Conservation (phyloP, 108 stramenopile genomes). For the Fragilaria radians region DNA sequence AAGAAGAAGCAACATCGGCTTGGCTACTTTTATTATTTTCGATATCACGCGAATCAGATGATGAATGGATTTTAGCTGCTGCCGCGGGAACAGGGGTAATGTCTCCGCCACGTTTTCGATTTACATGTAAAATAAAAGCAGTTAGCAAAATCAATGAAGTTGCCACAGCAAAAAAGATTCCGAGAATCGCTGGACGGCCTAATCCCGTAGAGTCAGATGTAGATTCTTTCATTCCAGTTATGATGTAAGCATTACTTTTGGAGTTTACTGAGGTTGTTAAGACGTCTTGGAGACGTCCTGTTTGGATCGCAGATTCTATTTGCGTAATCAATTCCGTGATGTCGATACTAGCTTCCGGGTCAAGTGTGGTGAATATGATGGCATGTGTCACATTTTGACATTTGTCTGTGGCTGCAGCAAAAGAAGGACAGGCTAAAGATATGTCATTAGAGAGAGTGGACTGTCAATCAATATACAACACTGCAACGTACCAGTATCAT, state of each 20-base stretch:
- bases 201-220: background rate
- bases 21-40: background rate
- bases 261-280: slow-evolving; percentile 18
- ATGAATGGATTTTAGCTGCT: background rate
- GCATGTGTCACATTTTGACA: background rate
- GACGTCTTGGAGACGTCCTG: slow-evolving; percentile 15
- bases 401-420: background rate
- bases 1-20: background rate
- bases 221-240: background rate
- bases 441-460: background rate
- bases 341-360: background rate
- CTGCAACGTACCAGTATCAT: background rate
- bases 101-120: background rate
- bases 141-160: background rate
- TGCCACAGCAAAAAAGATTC: background rate
- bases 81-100: background rate
- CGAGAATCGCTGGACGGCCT: background rate
- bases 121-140: background rate
- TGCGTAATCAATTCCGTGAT: background rate
- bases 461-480: background rate
- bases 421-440: background rate
- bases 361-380: background rate
- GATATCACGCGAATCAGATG: background rate
- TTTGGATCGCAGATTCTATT: slow-evolving; percentile 13
- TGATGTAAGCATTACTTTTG: slow-evolving; percentile 25